Evolutionary conservation across 2,329 filamentous ascomycete genomes (phyloP), one percentile per base, ranked within the genome.

Genomic region (Neofusicoccum cordaticola): DNA sequence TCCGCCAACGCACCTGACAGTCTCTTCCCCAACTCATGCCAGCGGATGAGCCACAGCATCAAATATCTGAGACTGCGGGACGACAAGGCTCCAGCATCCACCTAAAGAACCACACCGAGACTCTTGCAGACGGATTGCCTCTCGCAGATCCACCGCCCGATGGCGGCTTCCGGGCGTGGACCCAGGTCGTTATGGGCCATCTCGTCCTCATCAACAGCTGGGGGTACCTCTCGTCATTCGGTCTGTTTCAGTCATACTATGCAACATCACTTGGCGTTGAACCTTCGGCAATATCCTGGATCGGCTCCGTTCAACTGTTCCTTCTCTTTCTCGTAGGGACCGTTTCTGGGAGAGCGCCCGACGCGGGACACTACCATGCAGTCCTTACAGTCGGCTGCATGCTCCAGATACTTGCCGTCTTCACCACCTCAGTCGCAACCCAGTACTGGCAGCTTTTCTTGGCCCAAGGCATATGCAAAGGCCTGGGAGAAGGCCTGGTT

Each of bases 191-290:
- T 5, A 42, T 62, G 34, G 42, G 53, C 17, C 65, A 66, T 27
- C 60, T 68, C 15, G n/a, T 56, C n/a, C 13, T 66, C 17, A 60
- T 68, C 62, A 68, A 68, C 34, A 53, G 62, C 2, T 68, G 85
- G 80, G 78, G 67, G 2, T 83, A 81, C 66, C 79, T 83, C 69
- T 82, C 80, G 47, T 81, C 82, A 15, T 86, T 85, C 66, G 84
- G 84, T 2, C 80, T 83, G 2, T 87, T 84, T 63, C 84, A 87
- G 67, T 79, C 80, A 2, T 82, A 83, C 71, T 87, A 86, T 66
- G 76, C 37, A 2, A 69, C 62, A 19, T 67, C 77, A 0, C 48
- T 69, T 7, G n/a, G 35, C 4, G 67, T 69, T 11, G 63, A 73
- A 3, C 67, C 74, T 8, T 80, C 79, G 7, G 77, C 75, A 1